Conservation (phyloP, 1,284 basidiomycete genomes). For the Cutaneotrichosporon cutaneum region DNA sequence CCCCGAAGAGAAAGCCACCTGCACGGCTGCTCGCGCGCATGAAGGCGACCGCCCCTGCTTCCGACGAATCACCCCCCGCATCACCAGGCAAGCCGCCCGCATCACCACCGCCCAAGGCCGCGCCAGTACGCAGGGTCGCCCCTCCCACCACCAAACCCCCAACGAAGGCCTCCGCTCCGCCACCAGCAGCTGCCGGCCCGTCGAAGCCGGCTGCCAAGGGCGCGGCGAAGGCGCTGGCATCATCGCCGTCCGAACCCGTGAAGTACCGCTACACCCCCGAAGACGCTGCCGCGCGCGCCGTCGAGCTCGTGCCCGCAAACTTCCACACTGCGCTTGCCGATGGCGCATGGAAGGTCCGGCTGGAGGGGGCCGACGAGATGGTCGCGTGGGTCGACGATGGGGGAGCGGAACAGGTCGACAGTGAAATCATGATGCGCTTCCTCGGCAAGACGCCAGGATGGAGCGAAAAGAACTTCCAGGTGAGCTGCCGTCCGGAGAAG, state of each 20-base stretch:
- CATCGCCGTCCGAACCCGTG: conserved; percentile 67
- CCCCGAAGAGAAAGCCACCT: conserved; percentile 8
- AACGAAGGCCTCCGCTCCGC: conserved; percentile 16
- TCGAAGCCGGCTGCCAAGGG: conserved; percentile 40
- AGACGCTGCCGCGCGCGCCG: conserved; percentile 81
- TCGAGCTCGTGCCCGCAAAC: conserved; percentile 69
- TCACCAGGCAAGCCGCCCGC: conserved; percentile 13
- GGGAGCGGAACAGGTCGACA: conserved; percentile 67
- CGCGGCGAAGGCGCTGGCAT: conserved; percentile 60
- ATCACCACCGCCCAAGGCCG: conserved; percentile 27
- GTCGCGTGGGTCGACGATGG: conserved; percentile 72
- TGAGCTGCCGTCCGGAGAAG: conserved; percentile 43
- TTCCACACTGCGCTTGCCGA: conserved; percentile 75
- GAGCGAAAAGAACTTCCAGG: conserved; percentile 99
- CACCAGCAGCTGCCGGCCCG: conserved; percentile 42
- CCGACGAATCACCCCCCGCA: conserved; percentile 2
- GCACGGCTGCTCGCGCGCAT: neutral
- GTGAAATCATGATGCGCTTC: conserved; percentile 86
- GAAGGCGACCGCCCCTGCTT: conserved; percentile 5
- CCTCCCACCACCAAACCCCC: conserved; percentile 29
- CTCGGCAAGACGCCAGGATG: conserved; percentile 88
- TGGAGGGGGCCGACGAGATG: conserved; percentile 86
- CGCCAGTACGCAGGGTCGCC: conserved; percentile 22
- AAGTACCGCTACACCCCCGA: conserved; percentile 90
- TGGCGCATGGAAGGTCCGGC: conserved; percentile 86